Conservation (phyloP, 31 red algal species). For the Odonthalia washingtoniensis region DNA sequence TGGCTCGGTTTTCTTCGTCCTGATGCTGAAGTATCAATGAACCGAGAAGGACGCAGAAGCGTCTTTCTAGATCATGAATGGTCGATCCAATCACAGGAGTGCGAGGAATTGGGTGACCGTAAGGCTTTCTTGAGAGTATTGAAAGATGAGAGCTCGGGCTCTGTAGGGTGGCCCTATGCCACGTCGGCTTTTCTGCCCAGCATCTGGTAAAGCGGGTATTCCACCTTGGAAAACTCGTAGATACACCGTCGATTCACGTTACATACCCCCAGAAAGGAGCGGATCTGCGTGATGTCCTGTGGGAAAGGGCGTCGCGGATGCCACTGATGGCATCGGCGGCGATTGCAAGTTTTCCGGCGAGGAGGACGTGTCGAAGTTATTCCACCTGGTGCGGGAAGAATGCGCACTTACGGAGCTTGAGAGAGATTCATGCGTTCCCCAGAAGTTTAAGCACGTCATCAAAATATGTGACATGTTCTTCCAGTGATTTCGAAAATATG, state of each 20-base stretch:
- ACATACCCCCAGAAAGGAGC: no score
- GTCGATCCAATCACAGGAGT: not conserved
- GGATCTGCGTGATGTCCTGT: no score
- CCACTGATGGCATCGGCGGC: not conserved
- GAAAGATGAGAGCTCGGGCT: not conserved
- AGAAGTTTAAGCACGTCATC: constrained; percentile 12
- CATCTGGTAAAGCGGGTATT: no score
- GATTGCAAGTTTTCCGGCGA: not conserved
- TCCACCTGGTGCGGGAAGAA: no score
- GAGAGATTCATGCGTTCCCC: not conserved
- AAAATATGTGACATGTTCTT: constrained; percentile 36
- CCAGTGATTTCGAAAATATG: constrained; percentile 5
- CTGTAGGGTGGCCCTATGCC: not conserved
- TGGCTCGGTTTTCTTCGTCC: not conserved
- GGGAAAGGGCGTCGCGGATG: no score
- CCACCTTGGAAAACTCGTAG: not conserved
- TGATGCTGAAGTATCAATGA: not conserved
- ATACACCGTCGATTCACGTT: no score
- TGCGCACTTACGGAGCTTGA: no score
- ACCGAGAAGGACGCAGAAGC: not conserved
- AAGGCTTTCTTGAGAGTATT: not conserved
- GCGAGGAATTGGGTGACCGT: not conserved
- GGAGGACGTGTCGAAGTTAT: constrained; percentile 20
- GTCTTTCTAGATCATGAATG: not conserved
- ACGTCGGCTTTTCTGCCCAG: not conserved